Evolutionary conservation across 768 basidiomycete genomes (phyloP).

Genomic region (Mycena belliarum): DNA sequence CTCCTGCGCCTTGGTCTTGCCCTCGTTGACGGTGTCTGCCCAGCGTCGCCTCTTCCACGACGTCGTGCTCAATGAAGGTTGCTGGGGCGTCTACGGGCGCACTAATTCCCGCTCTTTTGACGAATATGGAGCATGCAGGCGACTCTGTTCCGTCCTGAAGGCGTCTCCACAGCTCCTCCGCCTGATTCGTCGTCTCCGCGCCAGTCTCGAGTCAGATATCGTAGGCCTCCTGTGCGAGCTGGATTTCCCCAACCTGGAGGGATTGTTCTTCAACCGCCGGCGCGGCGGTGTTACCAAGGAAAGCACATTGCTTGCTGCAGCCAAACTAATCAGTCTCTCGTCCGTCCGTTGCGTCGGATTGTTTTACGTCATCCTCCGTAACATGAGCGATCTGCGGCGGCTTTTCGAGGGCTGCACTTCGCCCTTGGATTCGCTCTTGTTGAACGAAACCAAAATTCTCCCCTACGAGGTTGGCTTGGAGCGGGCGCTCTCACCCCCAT

Average conservation of each 20-base stretch:
- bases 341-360: background rate
- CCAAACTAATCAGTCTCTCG: background rate
- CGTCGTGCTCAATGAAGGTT: background rate
- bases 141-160: background rate
- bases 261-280: background rate
- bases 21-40: background rate
- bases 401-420: background rate
- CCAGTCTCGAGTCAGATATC: background rate
- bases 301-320: background rate
- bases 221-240: background rate
- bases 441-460: background rate
- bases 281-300: background rate
- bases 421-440: background rate
- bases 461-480: too few relatives aligned
- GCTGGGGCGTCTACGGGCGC: background rate
- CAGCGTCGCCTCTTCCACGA: slow-evolving; percentile 1
- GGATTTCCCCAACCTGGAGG: background rate
- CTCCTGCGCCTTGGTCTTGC: background rate
- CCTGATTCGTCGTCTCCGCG: background rate
- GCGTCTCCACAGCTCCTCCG: background rate
- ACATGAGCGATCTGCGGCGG: too few relatives aligned
- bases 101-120: background rate
- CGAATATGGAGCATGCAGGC: background rate
- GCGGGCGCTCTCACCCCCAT: too few relatives aligned
- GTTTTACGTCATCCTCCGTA: background rate